phyloP scores from a whole-genome alignment of 2,329 filamentous ascomycete species.

The Colletotrichum spaethianum region DNA sequence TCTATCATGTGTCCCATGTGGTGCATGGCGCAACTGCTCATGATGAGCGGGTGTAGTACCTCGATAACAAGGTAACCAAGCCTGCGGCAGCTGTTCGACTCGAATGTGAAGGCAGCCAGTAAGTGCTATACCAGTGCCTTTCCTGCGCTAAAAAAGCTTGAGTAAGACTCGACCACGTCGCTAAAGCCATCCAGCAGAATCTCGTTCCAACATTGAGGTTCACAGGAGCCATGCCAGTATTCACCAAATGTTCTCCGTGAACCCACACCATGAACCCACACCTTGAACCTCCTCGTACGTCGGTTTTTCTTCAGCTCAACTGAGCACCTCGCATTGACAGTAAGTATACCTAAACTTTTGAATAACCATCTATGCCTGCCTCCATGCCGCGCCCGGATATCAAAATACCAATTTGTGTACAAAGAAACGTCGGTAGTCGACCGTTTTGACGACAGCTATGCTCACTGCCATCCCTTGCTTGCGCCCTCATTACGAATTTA shows the following conservation, averaged over 20 bases:
- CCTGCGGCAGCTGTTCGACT: not conserved
- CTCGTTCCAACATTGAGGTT: not conserved
- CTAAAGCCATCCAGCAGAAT: not conserved
- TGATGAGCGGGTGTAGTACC: not conserved
- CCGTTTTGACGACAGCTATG: not conserved
- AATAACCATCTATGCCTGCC: conserved; percentile 21
- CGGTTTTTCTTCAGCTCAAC: not conserved
- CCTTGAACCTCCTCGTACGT: not conserved
- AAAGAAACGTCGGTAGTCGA: not conserved
- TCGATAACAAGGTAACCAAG: not conserved
- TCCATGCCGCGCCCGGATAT: conserved; percentile 17
- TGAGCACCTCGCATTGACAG: conserved; percentile 7
- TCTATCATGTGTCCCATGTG: not conserved
- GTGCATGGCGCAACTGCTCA: not conserved
- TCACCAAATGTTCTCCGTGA: not conserved
- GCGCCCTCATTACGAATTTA: conserved; percentile 12
- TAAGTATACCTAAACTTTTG: conserved; percentile 20
- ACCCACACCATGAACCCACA: not conserved
- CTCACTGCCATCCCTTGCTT: not conserved
- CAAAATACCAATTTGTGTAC: conserved; percentile 22
- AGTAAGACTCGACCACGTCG: not conserved
- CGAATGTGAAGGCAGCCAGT: too few species aligned
- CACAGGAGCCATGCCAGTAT: not conserved
- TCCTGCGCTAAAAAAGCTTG: not conserved
- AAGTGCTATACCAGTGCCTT: not conserved